Percentiles rank a stretch among this genome's conserved stretches.
These are phyloP conservation scores for Aureobasidium musti DNA, from an alignment of 2,329 filamentous ascomycete genomes.

Conservation along the genomic window DNA sequence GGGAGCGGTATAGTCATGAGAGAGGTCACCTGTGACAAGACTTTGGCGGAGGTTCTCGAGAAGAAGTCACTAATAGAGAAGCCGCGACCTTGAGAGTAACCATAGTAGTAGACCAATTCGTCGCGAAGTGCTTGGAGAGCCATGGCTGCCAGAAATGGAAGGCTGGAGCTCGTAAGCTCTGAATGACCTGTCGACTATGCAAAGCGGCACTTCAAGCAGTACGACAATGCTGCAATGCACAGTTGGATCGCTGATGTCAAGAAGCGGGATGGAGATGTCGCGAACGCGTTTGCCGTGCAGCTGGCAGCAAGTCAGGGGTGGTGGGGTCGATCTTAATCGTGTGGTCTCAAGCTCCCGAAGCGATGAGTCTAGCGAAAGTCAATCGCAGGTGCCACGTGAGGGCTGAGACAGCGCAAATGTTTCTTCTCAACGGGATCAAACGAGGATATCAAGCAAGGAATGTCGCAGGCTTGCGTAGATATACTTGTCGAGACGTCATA, in stretches of 20 bases:
- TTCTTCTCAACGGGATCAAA: slow-evolving; percentile 7
- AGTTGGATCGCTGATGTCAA: background rate
- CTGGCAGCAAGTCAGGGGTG: too few relatives aligned
- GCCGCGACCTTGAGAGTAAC: slow-evolving; percentile 40
- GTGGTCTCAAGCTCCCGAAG: background rate
- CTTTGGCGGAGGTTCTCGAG: slow-evolving; percentile 35
- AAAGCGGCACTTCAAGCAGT: background rate
- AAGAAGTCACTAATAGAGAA: slow-evolving; percentile 35
- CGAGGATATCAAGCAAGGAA: background rate
- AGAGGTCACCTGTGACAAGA: slow-evolving; percentile 37
- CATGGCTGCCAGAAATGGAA: slow-evolving; percentile 27
- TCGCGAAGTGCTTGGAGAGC: slow-evolving; percentile 35
- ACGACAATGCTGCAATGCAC: background rate
- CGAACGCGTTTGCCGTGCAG: background rate
- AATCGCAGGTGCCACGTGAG: slow-evolving; percentile 8
- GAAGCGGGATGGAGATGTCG: background rate
- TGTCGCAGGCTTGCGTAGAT: background rate
- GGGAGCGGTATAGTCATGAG: slow-evolving; percentile 44
- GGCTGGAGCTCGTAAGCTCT: background rate
- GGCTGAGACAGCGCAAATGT: background rate
- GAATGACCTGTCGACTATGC: background rate
- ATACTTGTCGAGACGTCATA: slow-evolving; percentile 12
- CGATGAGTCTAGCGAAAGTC: slow-evolving; percentile 7
- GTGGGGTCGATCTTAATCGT: background rate
- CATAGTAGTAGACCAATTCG: slow-evolving; percentile 35